phyloP scores from a whole-genome alignment of 139 green algal genomes.

The Ostreobium quekettii region DNA sequence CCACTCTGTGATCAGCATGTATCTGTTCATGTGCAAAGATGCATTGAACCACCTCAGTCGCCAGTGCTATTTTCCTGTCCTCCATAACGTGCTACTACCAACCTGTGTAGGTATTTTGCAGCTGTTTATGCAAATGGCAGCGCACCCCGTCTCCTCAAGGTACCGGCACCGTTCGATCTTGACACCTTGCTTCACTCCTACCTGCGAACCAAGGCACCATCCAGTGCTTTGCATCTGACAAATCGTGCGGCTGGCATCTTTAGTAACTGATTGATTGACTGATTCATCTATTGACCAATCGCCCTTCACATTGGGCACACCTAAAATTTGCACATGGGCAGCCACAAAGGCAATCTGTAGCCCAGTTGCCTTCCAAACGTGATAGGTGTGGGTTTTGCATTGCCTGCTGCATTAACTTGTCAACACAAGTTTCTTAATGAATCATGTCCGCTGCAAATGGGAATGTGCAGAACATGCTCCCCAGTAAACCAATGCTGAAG shows the following conservation, averaged over 20 bases:
- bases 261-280: no score
- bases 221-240: background rate
- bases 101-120: slow-evolving; percentile 84
- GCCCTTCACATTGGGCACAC: no score
- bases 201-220: slow-evolving; percentile 15
- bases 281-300: no score
- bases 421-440: background rate
- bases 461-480: background rate
- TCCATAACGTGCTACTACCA: background rate
- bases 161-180: slow-evolving; percentile 79
- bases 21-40: background rate
- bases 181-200: slow-evolving; percentile 52
- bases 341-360: no score
- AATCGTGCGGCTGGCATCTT: background rate
- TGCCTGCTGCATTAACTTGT: no score
- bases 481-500: background rate
- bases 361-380: background rate
- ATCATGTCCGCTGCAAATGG: background rate
- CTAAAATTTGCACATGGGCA: no score
- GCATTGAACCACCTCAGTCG: background rate
- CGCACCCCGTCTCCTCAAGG: slow-evolving; percentile 75
- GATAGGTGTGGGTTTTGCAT: background rate
- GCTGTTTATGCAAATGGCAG: slow-evolving; percentile 76
- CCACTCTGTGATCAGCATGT: background rate
- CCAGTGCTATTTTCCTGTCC: background rate